Evolutionary conservation across 2,329 filamentous ascomycete species (phyloP).

Genomic region (Allantophomopsis lycopodina): DNA sequence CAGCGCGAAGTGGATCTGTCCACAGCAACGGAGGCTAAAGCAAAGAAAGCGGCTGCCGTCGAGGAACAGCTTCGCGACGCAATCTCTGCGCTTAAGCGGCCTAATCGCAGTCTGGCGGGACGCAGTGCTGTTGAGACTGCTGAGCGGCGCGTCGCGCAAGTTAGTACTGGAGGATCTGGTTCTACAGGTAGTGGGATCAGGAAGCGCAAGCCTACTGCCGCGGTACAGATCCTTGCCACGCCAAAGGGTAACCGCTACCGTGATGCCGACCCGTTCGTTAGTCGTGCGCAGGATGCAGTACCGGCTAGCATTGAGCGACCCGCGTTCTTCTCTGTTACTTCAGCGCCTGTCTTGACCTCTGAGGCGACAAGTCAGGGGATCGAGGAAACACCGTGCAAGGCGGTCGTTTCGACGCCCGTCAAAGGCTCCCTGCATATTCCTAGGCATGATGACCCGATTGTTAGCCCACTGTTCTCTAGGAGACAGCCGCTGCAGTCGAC

Average conservation of each 20-base stretch:
- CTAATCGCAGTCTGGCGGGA: slow-evolving; percentile 57
- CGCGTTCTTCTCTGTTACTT: too few species aligned
- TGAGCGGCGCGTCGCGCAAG: slow-evolving; percentile 41
- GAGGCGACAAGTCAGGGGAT: too few species aligned
- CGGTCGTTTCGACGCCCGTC: too few species aligned
- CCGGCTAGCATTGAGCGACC: too few species aligned
- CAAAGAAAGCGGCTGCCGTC: slow-evolving; percentile 50
- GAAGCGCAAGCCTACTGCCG: slow-evolving; percentile 32
- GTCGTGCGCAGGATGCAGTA: too few species aligned
- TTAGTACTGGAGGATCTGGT: slow-evolving; percentile 33
- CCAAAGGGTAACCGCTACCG: slow-evolving; percentile 13
- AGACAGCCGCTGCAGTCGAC: too few species aligned
- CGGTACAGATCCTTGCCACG: slow-evolving; percentile 17
- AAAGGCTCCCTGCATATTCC: too few species aligned
- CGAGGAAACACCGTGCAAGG: too few species aligned
- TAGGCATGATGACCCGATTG: too few species aligned
- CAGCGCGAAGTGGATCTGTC: slow-evolving; percentile 39
- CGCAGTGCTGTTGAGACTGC: slow-evolving; percentile 53
- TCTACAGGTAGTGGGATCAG: slow-evolving; percentile 10
- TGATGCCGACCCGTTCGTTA: too few species aligned
- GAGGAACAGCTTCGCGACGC: slow-evolving; percentile 61
- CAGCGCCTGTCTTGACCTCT: too few species aligned
- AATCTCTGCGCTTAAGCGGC: slow-evolving; percentile 60
- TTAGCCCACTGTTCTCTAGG: too few species aligned
- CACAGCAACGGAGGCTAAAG: slow-evolving; percentile 38